phyloP scores from a whole-genome alignment of 164 flowering plant species.

The Malania oleifera region DNA sequence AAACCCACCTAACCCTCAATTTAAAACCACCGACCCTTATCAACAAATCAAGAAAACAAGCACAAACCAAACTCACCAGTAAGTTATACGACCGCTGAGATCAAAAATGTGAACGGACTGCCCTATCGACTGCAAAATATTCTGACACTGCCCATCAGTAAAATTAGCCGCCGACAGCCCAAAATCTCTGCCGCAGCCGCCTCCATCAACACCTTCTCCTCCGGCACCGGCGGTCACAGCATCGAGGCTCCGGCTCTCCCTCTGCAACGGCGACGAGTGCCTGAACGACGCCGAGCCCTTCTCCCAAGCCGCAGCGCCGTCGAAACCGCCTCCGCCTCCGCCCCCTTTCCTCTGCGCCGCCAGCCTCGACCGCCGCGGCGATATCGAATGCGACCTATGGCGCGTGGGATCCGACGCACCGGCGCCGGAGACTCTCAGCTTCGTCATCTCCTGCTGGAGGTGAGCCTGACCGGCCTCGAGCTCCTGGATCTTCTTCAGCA shows the following conservation, averaged over 20 bases:
- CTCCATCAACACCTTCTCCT: constrained; percentile 8
- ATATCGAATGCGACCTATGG: constrained; percentile 71
- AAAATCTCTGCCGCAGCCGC: not conserved
- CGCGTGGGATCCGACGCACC: constrained; percentile 8
- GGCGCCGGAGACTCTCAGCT: constrained; percentile 32
- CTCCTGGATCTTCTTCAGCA: constrained; percentile 75
- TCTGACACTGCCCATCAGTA: constrained; percentile 64
- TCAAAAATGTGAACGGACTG: constrained; percentile 87
- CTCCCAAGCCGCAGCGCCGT: constrained; percentile 30
- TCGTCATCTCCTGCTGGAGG: constrained; percentile 71
- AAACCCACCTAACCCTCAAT: constrained; percentile 5
- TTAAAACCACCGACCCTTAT: not conserved
- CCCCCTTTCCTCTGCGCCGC: constrained; percentile 17
- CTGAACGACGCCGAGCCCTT: constrained; percentile 51
- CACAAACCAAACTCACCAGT: constrained; percentile 52
- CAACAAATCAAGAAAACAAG: not conserved
- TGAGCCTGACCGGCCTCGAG: constrained; percentile 75
- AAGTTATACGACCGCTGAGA: constrained; percentile 47
- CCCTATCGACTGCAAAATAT: constrained; percentile 89
- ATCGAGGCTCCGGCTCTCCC: constrained; percentile 53
- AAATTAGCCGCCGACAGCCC: constrained; percentile 49
- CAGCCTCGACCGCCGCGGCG: constrained; percentile 56
- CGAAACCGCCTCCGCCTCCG: constrained; percentile 16
- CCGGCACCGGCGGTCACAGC: constrained; percentile 12
- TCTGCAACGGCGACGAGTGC: constrained; percentile 81